Evolutionary conservation across 2,329 filamentous ascomycete genomes (phyloP), one percentile per base, ranked within the genome.

Genomic region (Alternaria gaisen): DNA sequence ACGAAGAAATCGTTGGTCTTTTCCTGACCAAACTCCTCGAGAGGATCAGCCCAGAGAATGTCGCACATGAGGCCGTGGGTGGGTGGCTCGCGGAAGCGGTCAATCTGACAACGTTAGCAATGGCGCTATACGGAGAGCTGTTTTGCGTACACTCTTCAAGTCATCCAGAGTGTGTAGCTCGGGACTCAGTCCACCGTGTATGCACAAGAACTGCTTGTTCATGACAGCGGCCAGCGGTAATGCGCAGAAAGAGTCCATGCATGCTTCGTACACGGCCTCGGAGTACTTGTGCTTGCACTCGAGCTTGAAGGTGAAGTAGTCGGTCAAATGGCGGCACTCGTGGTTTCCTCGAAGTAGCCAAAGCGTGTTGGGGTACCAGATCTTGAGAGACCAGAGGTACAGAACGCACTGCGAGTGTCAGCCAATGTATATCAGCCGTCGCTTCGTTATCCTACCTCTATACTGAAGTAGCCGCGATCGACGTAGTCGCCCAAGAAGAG

Each of bases 251-350:
- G 95, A 96, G 68, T 99, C 94, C 88, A 97, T 97, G 83, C 95
- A 98, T 58, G 95, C 94, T 76, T 99, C 94, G 79, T 99, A 99
- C 61, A 99, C 87, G 66, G 87, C 87, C 83, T 98, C 95, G 34
- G 93, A 97, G 83, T 99, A 99, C 81, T 99, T 99, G 87, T 99
- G 95, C 84, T 97, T 97, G 86, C 95, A 99, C 81, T 99, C 95
- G 60, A 99, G 89, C 86, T 99, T 98, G 86, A 99, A 99, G 63
- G 95, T 99, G 83, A 99, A 99, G 86, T 99, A 99, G 79, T 99
- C 95, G 59, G 95, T 99, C 86, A 99, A 87, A 84, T 99, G 95
- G 75, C 95, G 91, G 81, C 95, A 99, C 83, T 99, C 95, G 83
- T 99, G 95, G 82, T 99, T 99, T 70, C 95, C 95, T 74, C 95